Percentiles rank a stretch among this genome's conserved stretches.
Evolutionary conservation across 805 yeast genomes (phyloP).

Genomic region (Clavispora carvajalis): DNA sequence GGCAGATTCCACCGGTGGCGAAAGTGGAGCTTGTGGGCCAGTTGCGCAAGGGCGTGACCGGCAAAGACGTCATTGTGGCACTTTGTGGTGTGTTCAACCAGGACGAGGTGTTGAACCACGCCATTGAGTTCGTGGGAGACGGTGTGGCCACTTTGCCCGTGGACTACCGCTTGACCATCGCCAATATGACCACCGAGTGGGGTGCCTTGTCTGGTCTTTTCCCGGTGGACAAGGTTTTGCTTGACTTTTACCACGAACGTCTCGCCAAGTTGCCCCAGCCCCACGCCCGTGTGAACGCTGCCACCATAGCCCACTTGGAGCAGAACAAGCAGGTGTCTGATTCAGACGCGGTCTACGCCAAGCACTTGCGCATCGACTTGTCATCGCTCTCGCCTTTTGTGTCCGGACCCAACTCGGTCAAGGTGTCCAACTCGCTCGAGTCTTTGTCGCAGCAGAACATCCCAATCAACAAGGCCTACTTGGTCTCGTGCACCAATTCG

Average conservation of each 20-base stretch:
- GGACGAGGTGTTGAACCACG: constrained; percentile 90
- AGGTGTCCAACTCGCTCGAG: constrained; percentile 73
- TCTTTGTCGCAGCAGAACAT: constrained; percentile 70
- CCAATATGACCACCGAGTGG: constrained; percentile 32
- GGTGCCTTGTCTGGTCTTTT: constrained; percentile 82
- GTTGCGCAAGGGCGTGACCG: constrained; percentile 83
- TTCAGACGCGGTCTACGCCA: constrained; percentile 78
- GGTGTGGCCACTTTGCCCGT: constrained; percentile 64
- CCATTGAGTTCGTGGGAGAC: constrained; percentile 88
- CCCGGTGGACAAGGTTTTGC: constrained; percentile 83
- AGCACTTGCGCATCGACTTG: constrained; percentile 77
- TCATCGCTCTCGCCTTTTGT: constrained; percentile 78
- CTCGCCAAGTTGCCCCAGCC: constrained; percentile 58
- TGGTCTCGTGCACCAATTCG: constrained; percentile 97
- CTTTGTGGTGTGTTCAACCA: constrained; percentile 90
- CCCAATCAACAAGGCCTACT: constrained; percentile 86
- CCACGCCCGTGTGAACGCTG: constrained; percentile 77
- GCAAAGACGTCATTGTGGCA: constrained; percentile 95
- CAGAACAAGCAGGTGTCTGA: constrained; percentile 52
- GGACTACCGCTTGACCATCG: constrained; percentile 38
- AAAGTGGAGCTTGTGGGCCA: constrained; percentile 79
- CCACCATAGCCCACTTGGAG: constrained; percentile 50
- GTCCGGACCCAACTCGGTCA: constrained; percentile 97
- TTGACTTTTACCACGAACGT: constrained; percentile 68
- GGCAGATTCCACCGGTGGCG: constrained; percentile 99